These are phyloP conservation scores for Vinca major DNA, from an alignment of 305 asterid genomes.

Conservation along the genomic window DNA sequence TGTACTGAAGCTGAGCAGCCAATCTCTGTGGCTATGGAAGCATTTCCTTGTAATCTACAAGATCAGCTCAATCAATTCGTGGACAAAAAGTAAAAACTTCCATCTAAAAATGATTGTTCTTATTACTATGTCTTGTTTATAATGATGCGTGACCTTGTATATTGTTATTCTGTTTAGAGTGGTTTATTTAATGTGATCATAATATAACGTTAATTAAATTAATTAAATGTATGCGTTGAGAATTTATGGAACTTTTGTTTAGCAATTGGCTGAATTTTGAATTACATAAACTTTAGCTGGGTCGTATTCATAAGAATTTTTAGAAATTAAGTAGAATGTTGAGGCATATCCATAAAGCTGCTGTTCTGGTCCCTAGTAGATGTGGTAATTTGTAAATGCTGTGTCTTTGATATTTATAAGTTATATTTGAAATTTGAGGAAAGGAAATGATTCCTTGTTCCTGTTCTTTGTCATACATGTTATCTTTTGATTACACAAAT, in stretches of 20 bases:
- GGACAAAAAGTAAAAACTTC: constrained; percentile 40
- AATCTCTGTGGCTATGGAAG: constrained; percentile 69
- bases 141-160: background rate
- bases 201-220: background rate
- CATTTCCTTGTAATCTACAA: constrained; percentile 68
- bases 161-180: background rate
- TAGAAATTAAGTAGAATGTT: background rate
- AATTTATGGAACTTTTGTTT: background rate
- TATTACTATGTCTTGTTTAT: background rate
- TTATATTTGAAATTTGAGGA: background rate
- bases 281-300: background rate
- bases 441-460: background rate
- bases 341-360: background rate
- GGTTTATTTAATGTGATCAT: background rate
- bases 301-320: background rate
- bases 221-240: background rate
- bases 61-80: constrained; percentile 50
- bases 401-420: background rate
- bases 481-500: background rate
- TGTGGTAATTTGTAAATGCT: background rate
- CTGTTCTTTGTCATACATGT: background rate
- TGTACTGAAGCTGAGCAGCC: constrained; percentile 54
- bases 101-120: background rate
- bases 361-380: background rate
- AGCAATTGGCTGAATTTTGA: background rate